A percentile compares a stretch with the other conserved stretches of the same genome.
phyloP scores from a whole-genome alignment of 2,329 filamentous ascomycete species.

The Aureobasidium vineae region DNA sequence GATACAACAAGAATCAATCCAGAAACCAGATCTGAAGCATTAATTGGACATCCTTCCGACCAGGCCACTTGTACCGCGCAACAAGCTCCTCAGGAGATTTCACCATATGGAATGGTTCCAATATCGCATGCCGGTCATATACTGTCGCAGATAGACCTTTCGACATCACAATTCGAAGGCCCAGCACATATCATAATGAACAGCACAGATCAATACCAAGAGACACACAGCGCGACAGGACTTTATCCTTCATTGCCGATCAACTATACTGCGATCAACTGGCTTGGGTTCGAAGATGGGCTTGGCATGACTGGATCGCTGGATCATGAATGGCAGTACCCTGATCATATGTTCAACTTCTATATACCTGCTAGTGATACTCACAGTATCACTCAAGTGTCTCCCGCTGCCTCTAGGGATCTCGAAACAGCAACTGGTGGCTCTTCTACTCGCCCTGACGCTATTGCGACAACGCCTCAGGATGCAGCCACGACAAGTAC shows the following conservation, averaged over 20 bases:
- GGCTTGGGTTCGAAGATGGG: not conserved
- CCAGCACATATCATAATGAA: not conserved
- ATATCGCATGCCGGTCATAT: too few species aligned
- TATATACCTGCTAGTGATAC: not conserved
- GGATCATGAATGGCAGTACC: not conserved
- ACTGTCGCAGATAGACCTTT: not conserved
- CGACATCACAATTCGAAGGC: not conserved
- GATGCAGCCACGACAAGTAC: not conserved
- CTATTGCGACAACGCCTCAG: not conserved
- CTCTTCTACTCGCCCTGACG: too few species aligned
- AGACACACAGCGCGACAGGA: not conserved
- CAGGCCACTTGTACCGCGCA: not conserved
- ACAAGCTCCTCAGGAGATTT: not conserved
- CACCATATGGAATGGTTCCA: not conserved
- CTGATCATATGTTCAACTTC: conserved; percentile 5
- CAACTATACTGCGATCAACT: not conserved
- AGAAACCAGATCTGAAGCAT: not conserved
- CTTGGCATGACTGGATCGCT: not conserved
- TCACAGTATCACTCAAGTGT: not conserved
- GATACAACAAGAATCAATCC: not conserved
- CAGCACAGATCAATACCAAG: not conserved
- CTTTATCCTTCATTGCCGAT: not conserved
- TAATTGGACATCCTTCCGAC: not conserved
- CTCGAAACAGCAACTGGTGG: not conserved
- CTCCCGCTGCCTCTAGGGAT: not conserved